These are phyloP conservation scores for Backusella australiensis DNA, from an alignment of 192 early-diverging fungal species.

Conservation along the genomic window DNA sequence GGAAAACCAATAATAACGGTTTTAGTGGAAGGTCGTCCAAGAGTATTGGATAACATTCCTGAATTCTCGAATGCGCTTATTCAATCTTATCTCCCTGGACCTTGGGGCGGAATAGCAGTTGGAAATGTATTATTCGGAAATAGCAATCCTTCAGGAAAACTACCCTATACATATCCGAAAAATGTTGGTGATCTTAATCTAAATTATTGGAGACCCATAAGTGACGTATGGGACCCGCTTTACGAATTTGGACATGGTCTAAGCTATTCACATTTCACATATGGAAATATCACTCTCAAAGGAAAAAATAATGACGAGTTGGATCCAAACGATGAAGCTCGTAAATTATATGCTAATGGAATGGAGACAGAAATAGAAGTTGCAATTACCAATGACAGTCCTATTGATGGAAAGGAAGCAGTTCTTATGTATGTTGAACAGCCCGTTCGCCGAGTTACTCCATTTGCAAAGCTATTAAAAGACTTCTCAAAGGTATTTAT, in stretches of 20 bases:
- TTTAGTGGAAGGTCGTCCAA: constrained; percentile 56
- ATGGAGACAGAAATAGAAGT: constrained; percentile 33
- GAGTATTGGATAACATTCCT: constrained; percentile 44
- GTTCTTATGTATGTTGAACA: constrained; percentile 59
- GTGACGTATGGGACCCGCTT: constrained; percentile 46
- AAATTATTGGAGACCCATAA: constrained; percentile 34
- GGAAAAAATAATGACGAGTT: background rate
- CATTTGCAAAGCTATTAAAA: constrained; percentile 52
- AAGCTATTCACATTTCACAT: constrained; percentile 48
- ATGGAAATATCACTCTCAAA: constrained; percentile 39
- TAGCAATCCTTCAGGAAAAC: constrained; percentile 54
- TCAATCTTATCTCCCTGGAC: constrained; percentile 53
- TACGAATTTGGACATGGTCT: constrained; percentile 58
- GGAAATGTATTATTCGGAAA: constrained; percentile 56
- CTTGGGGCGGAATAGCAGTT: constrained; percentile 56
- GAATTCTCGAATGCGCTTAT: constrained; percentile 44
- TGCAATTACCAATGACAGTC: constrained; percentile 44
- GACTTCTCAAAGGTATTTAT: constrained; percentile 48
- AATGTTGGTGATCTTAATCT: constrained; percentile 40
- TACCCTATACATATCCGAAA: constrained; percentile 59
- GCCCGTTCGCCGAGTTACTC: constrained; percentile 48
- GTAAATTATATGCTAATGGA: background rate
- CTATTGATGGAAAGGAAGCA: constrained; percentile 46
- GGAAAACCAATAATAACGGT: constrained; percentile 40
- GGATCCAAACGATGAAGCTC: background rate